Base-by-base conservation (phyloP, 148 eudicot species). In the Dianthus caryophyllus region DNA sequence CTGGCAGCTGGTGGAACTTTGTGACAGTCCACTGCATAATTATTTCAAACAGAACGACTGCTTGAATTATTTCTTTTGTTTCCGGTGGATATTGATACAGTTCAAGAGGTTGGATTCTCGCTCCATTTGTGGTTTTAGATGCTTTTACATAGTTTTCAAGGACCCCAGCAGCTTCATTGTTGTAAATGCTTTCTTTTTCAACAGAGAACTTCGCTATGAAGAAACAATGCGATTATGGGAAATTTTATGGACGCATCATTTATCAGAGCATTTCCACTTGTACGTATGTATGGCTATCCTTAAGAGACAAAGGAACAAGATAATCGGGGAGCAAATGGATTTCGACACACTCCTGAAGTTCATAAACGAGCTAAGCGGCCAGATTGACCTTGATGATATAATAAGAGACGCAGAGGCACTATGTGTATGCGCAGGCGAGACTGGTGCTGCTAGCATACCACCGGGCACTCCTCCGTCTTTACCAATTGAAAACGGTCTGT, bases 31-130 rank as follows among this genome's bases (percentile, higher is more conserved):
- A 65, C 71, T 93, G 74, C 96, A 90, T 62, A 84, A 88, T 75
- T 90, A 87, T 68, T 88, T 93, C 39, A 64, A 80, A 84, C 85
- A 90, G 83, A 77, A 86, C 15, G 98, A 93, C 75, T 93, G 98
- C 83, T 78, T 93, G 74, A 93, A 93, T 63, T 90, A 89, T 76
- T 93, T 93, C 95, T 93, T 93, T 71, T 93, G 95, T 76, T 93
- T 93, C 82, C 95, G 98, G 43, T 93, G 98, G 98, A 80, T 93
- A 72, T 90, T 93, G 67, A 89, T 93, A 74, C 98, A 90, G 74
- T 89, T 93, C 54, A 89, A 93, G 80, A 87, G 98, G 98, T 68
- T 75, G 79, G 93, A 75, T 64, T 29, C 47, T 62, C 25, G 11
- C 25, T 62, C 65, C 9, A 24, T 41, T 22, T 43, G 18, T 41